Evolutionary conservation across 1,284 basidiomycete species (phyloP), one percentile per base, ranked within the genome.

Genomic region (Amylostereum chailletii): DNA sequence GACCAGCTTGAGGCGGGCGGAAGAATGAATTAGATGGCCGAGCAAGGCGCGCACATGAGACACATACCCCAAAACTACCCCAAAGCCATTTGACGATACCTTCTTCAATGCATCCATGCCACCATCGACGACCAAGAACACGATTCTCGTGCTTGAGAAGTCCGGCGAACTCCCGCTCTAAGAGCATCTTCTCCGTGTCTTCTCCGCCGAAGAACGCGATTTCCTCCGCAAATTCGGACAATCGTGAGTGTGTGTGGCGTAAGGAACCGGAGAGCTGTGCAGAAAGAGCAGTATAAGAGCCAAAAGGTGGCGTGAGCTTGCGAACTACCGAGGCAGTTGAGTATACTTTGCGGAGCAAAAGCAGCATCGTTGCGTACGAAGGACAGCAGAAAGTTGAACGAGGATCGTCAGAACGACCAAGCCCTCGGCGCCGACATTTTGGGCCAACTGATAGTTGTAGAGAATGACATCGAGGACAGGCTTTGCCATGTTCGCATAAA

Each of bases 81-180:
- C 95, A 98, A 10, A 94, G 64, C 94, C 94, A 95, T 68, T 98
- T 98, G 62, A 98, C 88, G 51, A 99, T 86, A 2, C 93, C 93
- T 66, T 99, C 95, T 64, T 97, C 94, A 5, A 85, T 79, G 67
- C 94, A 91, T 1, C 88, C 85, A 66, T 96, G 93, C 82, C 87
- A 91, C 74, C 95, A 90, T 32, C 88, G 76, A 53, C 88, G 83
- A 42, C 78, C 71, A 59, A 95, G 75, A 2, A 96, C 86, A 50
- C 79, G 77, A 61, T 90, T 90, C 65, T 94, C 88, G 60, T 99
- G 95, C 64, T 85, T 87, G 57, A 97, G 79, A 32, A 96, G 74
- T 3, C 82, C 81, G 49, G 90, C 90, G 67, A 96, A 98, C 51
- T 92, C 87, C 42, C 92, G 76, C 65, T 98, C 94, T 49, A 98